phyloP scores from a whole-genome alignment of 2,329 filamentous ascomycete genomes.

The Colletotrichum tropicicola region DNA sequence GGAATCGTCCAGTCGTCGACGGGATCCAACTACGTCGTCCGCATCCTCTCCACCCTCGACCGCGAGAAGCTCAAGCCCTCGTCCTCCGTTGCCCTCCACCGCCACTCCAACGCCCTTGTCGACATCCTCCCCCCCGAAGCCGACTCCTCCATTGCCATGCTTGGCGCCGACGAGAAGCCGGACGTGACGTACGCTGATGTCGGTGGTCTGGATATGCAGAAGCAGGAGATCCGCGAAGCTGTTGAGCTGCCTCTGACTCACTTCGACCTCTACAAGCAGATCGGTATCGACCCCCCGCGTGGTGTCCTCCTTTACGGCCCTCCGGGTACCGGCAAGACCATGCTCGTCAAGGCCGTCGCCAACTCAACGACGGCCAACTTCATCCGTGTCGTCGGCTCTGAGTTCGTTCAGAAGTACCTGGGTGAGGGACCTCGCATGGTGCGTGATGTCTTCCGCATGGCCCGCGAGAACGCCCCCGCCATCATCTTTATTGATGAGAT shows the following conservation, averaged over 20 bases:
- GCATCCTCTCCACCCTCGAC: slow-evolving; percentile 97
- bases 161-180: slow-evolving; percentile 95
- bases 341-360: slow-evolving; percentile 90
- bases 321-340: slow-evolving; percentile 82
- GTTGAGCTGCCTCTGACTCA: slow-evolving; percentile 97
- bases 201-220: slow-evolving; percentile 98
- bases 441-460: slow-evolving; percentile 98
- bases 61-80: slow-evolving; percentile 98
- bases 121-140: slow-evolving; percentile 99
- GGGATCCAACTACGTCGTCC: slow-evolving; percentile 98
- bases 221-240: slow-evolving; percentile 98
- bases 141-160: slow-evolving; percentile 98
- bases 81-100: slow-evolving; percentile 95
- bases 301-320: slow-evolving; percentile 85
- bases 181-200: slow-evolving; percentile 98
- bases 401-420: slow-evolving; percentile 94
- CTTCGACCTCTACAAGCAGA: slow-evolving; percentile 99
- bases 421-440: slow-evolving; percentile 98
- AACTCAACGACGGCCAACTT: slow-evolving; percentile 94
- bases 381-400: slow-evolving; percentile 90
- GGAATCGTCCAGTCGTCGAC: slow-evolving; percentile 99
- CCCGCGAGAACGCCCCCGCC: slow-evolving; percentile 94
- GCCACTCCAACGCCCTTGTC: slow-evolving; percentile 97
- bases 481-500: slow-evolving; percentile 99
- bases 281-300: slow-evolving; percentile 96